Conservation (phyloP, 139 green algal species). For the Auxenochlorella pyrenoidosa region DNA sequence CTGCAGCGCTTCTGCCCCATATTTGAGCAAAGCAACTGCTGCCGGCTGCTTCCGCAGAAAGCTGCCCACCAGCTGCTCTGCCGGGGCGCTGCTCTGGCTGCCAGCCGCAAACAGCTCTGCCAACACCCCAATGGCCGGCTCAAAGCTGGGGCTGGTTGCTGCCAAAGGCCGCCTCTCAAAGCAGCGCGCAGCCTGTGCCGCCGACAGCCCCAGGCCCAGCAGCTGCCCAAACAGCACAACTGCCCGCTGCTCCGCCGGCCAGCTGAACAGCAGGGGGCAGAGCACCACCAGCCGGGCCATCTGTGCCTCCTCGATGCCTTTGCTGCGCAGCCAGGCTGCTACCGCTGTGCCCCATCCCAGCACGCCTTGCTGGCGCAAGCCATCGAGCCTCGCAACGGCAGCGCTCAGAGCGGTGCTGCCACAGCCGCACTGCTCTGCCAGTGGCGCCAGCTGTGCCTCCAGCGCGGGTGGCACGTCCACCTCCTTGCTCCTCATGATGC, state of each 20-base stretch:
- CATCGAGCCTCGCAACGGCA: background rate
- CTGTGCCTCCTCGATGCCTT: background rate
- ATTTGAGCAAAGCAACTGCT: background rate
- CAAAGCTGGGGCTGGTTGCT: background rate
- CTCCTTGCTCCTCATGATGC: background rate
- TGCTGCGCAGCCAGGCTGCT: background rate
- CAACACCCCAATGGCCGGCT: slow-evolving; percentile 4
- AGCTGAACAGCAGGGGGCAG: slow-evolving; percentile 14
- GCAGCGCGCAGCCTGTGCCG: background rate
- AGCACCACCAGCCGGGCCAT: background rate
- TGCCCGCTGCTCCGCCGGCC: slow-evolving; percentile 1
- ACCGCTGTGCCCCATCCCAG: background rate
- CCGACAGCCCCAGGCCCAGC: background rate
- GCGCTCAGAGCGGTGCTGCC: background rate
- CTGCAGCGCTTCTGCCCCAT: background rate
- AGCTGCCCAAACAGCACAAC: slow-evolving; percentile 23
- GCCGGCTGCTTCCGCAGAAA: slow-evolving; percentile 1
- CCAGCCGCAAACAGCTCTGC: background rate
- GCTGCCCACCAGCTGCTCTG: background rate
- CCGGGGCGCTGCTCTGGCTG: background rate
- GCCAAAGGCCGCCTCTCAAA: slow-evolving; percentile 4
- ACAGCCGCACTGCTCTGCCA: background rate
- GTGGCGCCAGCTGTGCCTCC: background rate
- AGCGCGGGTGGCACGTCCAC: background rate
- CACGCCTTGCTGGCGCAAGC: background rate